Base-by-base conservation (phyloP, 2,329 filamentous ascomycete genomes). In the Cercospora canescens region DNA sequence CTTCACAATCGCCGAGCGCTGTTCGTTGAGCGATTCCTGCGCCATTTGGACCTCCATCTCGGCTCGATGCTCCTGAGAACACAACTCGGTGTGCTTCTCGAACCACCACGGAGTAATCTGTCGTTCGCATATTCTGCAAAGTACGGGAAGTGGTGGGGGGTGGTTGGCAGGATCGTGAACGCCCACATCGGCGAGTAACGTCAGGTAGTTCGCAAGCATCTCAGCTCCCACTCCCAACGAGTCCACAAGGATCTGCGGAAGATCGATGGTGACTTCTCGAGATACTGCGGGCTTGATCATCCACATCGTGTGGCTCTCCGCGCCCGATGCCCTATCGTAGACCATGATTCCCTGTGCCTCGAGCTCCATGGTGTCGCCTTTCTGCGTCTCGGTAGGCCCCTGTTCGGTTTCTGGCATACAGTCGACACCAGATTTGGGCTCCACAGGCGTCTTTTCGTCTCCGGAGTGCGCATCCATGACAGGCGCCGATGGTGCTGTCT, bases 51-150 rank as follows among this genome's bases (percentile, higher is more conserved):
- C 93, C 73, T 98, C 94, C 92, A 97, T 96, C 77, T 99, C 95
- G 0, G 95, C 94, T 60, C 91, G 90, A 76, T 99, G 95, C 77
- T 99, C 95, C 77, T 98, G 94, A 63, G 97, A 84, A 76, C 95
- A 99, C 21, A 98, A 83, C 74, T 99, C 96, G 1, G 94, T 97
- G 77, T 99, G 95, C 79, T 98, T 99, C 80, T 99, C 95, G 73
- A 99, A 99, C 96, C 95, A 99, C 95, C 95, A 99, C 0, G 94
- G 93, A 4, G 93, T 93, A 67, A 99, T 98, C 69, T 97, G 93
- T 62, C 95, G 92, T 77, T 99, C 95, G 78, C 95, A 99, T 63
- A 99, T 98, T 60, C 95, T 93, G 79, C 95, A 99, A 16, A 99
- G 86, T 4, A 98, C 91, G 0, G 93, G 92, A 11, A 89, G 84